Base-by-base conservation (phyloP, 2,329 filamentous ascomycete genomes). In the Penicillium palitans region DNA sequence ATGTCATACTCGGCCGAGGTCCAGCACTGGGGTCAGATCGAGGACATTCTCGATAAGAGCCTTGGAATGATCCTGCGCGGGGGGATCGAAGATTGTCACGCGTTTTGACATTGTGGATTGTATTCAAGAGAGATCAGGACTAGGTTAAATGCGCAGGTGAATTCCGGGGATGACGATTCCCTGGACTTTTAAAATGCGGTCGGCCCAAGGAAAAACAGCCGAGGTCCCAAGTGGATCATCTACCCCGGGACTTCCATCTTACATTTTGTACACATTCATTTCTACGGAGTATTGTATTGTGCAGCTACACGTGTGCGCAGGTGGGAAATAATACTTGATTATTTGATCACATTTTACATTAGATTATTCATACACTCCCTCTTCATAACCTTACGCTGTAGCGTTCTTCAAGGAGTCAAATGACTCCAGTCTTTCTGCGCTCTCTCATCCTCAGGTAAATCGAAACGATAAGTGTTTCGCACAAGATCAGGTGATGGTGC, bases 11-110 rank as follows among this genome's bases (percentile, higher is more conserved):
- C 89, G 88, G 45, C 76, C 76, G 64, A 78, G 72, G 66, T 78
- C 76, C 48, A 72, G 81, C 52, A 97, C 81, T 64, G 91, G 89
- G 4, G 90, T 95, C 67, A 97, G 71, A 70, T 96, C 92, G 55
- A 97, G 84, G 49, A 90, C 88, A 76, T 96, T 93, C 78, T 98
- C 93, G 62, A 98, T 96, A 15, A 86, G 83, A 27, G 91, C 87
- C 75, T 90, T 90, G 70, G 83, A 83, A 46, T 85, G 78, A 71
- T 96, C 87, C 33, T 86, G 76, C 52, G 89, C 87, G 63, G 90
- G 91, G 51, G 91, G 88, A 69, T 86, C 84, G 64, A 96, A 86
- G 55, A 96, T 82, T 0, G 89, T 91, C 31, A 79, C 66, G 47
- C 72, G 72, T 53, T 71, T 71, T 25, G 65, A 56, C 72, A 74